Percentiles rank a stretch among this genome's conserved stretches.
phyloP scores from a whole-genome alignment of 2,329 filamentous ascomycete species.

The Sporothrix pallida region DNA sequence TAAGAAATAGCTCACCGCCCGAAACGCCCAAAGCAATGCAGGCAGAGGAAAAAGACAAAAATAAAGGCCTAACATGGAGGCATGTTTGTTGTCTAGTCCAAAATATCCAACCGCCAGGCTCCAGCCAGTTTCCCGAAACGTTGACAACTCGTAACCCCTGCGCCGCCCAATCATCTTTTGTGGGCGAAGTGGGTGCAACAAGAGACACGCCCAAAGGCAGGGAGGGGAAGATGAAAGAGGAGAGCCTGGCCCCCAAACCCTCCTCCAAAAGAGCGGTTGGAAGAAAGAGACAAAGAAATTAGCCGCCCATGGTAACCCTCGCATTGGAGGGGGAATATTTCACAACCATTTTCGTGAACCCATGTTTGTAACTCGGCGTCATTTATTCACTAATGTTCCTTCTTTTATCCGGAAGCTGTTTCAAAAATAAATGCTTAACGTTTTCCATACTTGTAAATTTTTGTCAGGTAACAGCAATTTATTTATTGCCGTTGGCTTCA shows the following conservation, averaged over 20 bases:
- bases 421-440: not conserved
- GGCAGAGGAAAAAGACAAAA: not conserved
- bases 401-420: not conserved
- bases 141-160: conserved; percentile 1
- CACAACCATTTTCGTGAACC: not conserved
- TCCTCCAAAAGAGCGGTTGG: not conserved
- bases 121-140: not conserved
- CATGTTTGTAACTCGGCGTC: not conserved
- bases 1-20: not conserved
- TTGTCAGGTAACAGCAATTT: too few relatives aligned
- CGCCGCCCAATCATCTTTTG: not conserved
- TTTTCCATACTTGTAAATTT: too few relatives aligned
- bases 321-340: not conserved
- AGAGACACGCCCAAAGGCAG: not conserved
- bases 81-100: not conserved
- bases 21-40: not conserved
- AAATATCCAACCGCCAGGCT: not conserved
- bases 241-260: not conserved
- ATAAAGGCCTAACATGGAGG: not conserved
- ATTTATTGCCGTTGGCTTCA: too few relatives aligned
- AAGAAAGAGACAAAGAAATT: not conserved
- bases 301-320: conserved; percentile 3
- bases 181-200: not conserved
- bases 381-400: not conserved
- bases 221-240: too few relatives aligned